Evolutionary conservation across 1,284 basidiomycete genomes (phyloP), one percentile per base, ranked within the genome.

Genomic region (Phylloboletellus chloephorus): DNA sequence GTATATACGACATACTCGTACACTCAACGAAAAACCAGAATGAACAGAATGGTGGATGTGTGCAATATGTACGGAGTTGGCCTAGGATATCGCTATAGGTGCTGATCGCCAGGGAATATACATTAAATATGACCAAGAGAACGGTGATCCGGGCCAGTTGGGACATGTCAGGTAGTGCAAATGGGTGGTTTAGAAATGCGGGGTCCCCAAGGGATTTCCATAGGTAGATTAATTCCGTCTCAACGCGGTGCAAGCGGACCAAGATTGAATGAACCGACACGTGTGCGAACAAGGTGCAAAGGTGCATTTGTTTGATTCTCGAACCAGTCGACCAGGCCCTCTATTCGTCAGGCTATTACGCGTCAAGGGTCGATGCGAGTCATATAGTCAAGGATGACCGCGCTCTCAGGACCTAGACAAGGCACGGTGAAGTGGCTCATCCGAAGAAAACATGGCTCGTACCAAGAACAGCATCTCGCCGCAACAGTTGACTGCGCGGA

Each of bases 341-440:
- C 25, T 43, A 51, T 42, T 43, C 34, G 29, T 34, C 46, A 40
- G 37, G 36, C 10, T 43, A 43, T 42, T 21, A 39, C 32, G 35
- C 16, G 19, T 31, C n/a, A 12, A 25, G 20, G 29, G 21, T 28
- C 32, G 36, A 21, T 28, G 29, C n/a, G 29, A 38, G n/a, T 29
- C 39, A 38, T 39, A 24, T 35, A 30, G 21, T 31, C 1, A 24
- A 32, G 42, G 20, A 32, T 29, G 13, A 23, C 31, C 28, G 32
- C 7, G 25, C 24, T 17, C 29, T 15, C 37, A 43, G 24, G 25
- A 39, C 19, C 52, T 53, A 37, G 26, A 40, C 26, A 29, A 36
- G 2, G 15, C 3, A 29, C 2, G 7, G 39, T 60, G 28, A 60
- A 46, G 12, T 31, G 29, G 20, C 35, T 26, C 31, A 36, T 38